A percentile compares a stretch with the other conserved stretches of the same genome.
Conservation (phyloP, 768 basidiomycete genomes). For the Tulasnella calospora region DNA sequence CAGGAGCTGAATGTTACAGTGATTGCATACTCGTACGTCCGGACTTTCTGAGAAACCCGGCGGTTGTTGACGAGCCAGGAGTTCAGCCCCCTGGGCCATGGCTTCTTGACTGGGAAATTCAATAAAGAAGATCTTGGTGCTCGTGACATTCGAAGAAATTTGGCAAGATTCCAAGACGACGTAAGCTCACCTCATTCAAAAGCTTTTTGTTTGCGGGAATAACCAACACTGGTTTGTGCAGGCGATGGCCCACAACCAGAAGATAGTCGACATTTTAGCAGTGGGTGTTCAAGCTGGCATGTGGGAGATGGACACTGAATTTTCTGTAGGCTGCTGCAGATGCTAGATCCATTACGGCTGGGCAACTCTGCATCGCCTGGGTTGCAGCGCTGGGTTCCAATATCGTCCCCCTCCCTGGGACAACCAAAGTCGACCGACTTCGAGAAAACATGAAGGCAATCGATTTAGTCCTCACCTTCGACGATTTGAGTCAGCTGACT, state of each 20-base stretch:
- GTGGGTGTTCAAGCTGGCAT: background rate
- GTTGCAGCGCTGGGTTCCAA: constrained; percentile 40
- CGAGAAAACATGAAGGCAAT: constrained; percentile 6
- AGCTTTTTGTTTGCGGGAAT: background rate
- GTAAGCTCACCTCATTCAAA: background rate
- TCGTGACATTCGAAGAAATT: constrained; percentile 40
- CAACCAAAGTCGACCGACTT: background rate
- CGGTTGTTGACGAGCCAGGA: background rate
- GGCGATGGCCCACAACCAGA: constrained; percentile 42
- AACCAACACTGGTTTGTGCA: background rate
- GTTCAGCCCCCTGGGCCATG: constrained; percentile 47
- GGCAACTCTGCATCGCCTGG: constrained; percentile 43
- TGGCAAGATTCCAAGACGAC: constrained; percentile 47
- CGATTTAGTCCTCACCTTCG: background rate
- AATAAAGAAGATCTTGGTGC: constrained; percentile 42
- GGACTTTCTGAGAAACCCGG: background rate
- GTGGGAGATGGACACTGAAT: background rate
- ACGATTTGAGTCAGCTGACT: background rate
- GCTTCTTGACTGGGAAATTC: constrained; percentile 51
- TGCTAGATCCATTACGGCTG: constrained; percentile 42
- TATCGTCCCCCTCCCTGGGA: constrained; percentile 48
- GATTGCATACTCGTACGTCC: constrained; percentile 51
- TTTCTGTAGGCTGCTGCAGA: constrained; percentile 37
- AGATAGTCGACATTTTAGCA: constrained; percentile 42
- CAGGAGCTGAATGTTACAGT: constrained; percentile 54